A percentile compares a stretch with the other conserved stretches of the same genome.
These are phyloP conservation scores for Phytophthora fragariae DNA, from an alignment of 352 stramenopile species.

Conservation along the genomic window DNA sequence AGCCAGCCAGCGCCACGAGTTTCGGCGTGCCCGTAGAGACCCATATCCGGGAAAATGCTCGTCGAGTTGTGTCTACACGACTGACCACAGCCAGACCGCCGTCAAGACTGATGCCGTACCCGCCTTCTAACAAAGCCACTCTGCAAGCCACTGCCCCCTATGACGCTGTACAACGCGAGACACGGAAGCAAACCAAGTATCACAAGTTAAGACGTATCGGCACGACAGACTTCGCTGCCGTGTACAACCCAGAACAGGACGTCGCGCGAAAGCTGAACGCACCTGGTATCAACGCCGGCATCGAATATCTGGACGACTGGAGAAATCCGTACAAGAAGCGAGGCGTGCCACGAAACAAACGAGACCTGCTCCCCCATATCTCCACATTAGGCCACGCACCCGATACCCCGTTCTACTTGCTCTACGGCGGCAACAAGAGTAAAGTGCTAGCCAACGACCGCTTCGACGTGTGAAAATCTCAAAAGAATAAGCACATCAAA, in stretches of 20 bases:
- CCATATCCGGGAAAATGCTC: conserved; percentile 68
- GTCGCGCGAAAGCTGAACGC: conserved; percentile 45
- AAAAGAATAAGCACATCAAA: not conserved
- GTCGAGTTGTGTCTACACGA: conserved; percentile 41
- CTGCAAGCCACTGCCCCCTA: conserved; percentile 58
- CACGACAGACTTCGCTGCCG: conserved; percentile 54
- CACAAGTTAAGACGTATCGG: conserved; percentile 61
- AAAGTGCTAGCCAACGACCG: conserved; percentile 72
- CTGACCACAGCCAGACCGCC: conserved; percentile 47
- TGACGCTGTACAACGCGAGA: conserved; percentile 46
- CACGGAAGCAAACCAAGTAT: conserved; percentile 69
- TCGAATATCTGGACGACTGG: conserved; percentile 68
- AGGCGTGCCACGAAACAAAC: conserved; percentile 53
- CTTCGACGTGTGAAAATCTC: conserved; percentile 59
- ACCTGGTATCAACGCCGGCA: conserved; percentile 59
- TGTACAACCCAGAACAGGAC: conserved; percentile 60
- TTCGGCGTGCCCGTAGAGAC: conserved; percentile 70
- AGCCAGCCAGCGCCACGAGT: conserved; percentile 43
- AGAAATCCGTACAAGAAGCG: conserved; percentile 80
- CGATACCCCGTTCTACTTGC: conserved; percentile 67
- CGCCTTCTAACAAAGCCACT: conserved; percentile 58
- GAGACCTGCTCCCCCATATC: conserved; percentile 58
- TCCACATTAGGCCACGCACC: conserved; percentile 54
- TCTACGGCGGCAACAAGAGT: conserved; percentile 67
- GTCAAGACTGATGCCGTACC: conserved; percentile 56